phyloP scores from a whole-genome alignment of 306 rosid species.

The Erythrophleum fordii region DNA sequence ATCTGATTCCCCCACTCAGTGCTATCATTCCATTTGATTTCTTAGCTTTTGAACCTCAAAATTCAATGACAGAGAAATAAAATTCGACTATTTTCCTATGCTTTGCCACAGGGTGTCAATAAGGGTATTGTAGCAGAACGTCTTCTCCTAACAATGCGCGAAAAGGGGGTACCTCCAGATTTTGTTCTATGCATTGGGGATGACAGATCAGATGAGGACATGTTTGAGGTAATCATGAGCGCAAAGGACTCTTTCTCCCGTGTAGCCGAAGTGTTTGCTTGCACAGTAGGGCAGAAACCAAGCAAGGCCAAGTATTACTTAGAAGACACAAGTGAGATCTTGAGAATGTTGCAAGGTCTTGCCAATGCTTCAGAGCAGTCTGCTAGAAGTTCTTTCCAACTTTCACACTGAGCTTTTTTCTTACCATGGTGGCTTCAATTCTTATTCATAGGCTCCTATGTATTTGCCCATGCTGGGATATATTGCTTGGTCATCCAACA shows the following conservation, averaged over 20 bases:
- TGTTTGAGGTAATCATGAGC: conserved; percentile 64
- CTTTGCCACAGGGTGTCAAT: conserved; percentile 69
- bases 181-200: conserved; percentile 90
- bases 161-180: conserved; percentile 68
- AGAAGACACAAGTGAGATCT: conserved; percentile 56
- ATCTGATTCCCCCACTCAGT: not conserved
- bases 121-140: conserved; percentile 83
- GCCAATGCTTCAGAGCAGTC: conserved; percentile 63
- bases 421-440: not conserved
- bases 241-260: conserved; percentile 26
- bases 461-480: not conserved
- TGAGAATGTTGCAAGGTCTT: conserved; percentile 69
- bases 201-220: conserved; percentile 89
- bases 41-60: not conserved
- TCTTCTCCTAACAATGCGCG: conserved; percentile 62
- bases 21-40: not conserved
- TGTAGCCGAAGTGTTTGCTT: conserved; percentile 45
- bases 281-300: conserved; percentile 49
- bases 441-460: not conserved
- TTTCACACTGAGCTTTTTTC: conserved; percentile 35
- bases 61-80: not conserved
- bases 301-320: conserved; percentile 55
- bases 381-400: conserved; percentile 31
- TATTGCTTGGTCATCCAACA: not conserved
- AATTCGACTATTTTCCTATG: not conserved